Percentiles rank a stretch among this genome's conserved stretches.
Conservation (phyloP, 1,284 basidiomycete species). For the Ganoderma resinaceum region DNA sequence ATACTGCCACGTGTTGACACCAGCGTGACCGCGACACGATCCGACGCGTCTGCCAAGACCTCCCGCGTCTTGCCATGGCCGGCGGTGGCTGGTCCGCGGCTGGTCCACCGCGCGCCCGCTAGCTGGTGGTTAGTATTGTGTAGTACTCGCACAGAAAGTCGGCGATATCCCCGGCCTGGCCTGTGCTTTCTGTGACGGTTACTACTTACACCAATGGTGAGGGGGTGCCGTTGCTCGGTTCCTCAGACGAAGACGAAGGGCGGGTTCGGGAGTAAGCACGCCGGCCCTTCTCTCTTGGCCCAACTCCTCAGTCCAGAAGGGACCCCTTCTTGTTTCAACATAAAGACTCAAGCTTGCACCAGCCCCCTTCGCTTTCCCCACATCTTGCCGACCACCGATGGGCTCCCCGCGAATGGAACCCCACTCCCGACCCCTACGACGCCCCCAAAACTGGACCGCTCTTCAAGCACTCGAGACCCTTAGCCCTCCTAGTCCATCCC, state of each 20-base stretch:
- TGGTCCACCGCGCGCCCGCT: too few species aligned
- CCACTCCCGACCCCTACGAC: conserved; percentile 12
- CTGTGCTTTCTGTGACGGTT: neutral
- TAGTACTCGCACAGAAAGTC: too few species aligned
- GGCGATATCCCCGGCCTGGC: neutral
- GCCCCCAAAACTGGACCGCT: conserved; percentile 38
- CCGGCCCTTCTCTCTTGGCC: neutral
- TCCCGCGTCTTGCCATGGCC: neutral
- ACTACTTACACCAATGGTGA: too few species aligned
- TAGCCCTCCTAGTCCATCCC: conserved; percentile 51
- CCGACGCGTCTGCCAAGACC: conserved; percentile 4
- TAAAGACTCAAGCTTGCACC: neutral
- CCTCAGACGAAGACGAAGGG: neutral
- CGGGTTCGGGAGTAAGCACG: neutral
- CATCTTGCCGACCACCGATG: neutral
- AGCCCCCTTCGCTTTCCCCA: neutral
- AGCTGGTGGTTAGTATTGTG: neutral
- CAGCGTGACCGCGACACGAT: conserved; percentile 24
- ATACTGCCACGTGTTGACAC: conserved; percentile 20
- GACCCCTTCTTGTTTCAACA: neutral
- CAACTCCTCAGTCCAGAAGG: neutral
- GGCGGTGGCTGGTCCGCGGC: too few species aligned
- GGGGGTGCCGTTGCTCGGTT: neutral
- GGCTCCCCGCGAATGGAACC: neutral
- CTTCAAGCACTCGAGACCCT: conserved; percentile 52